A percentile compares a stretch with the other conserved stretches of the same genome.
Conservation (phyloP, 176 grass and related monocot genomes). For the Microstegium vimineum region DNA sequence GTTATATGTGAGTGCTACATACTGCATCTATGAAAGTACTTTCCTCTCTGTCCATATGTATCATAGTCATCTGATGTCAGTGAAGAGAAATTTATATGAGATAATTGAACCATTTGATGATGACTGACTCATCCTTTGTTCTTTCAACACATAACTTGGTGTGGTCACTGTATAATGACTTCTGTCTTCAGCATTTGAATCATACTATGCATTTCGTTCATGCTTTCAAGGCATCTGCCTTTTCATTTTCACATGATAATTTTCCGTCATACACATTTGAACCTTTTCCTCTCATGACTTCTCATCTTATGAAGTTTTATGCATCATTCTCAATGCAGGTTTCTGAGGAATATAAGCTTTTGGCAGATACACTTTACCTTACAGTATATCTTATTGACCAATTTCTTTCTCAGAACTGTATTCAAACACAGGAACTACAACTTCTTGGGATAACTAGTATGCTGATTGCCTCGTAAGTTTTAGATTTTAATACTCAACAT, state of each 20-base stretch:
- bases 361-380: constrained; percentile 89
- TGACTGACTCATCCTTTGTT: background rate
- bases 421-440: constrained; percentile 68
- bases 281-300: background rate
- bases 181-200: constrained; percentile 2
- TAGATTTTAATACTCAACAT: background rate
- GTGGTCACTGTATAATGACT: background rate
- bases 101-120: constrained; percentile 3
- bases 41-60: background rate
- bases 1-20: background rate
- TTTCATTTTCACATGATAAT: constrained; percentile 11
- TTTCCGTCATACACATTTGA: background rate
- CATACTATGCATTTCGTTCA: background rate
- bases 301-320: constrained; percentile 19
- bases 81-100: constrained; percentile 9
- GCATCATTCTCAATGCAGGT: constrained; percentile 45
- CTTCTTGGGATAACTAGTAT: constrained; percentile 91
- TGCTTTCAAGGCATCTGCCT: background rate
- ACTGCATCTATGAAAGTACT: background rate
- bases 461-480: constrained; percentile 96
- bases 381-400: constrained; percentile 74
- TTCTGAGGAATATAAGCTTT: constrained; percentile 84
- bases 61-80: constrained; percentile 9
- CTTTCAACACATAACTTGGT: constrained; percentile 5
- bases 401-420: constrained; percentile 71